These are phyloP conservation scores for Boeremia exigua DNA, from an alignment of 2,329 filamentous ascomycete genomes.

Conservation along the genomic window DNA sequence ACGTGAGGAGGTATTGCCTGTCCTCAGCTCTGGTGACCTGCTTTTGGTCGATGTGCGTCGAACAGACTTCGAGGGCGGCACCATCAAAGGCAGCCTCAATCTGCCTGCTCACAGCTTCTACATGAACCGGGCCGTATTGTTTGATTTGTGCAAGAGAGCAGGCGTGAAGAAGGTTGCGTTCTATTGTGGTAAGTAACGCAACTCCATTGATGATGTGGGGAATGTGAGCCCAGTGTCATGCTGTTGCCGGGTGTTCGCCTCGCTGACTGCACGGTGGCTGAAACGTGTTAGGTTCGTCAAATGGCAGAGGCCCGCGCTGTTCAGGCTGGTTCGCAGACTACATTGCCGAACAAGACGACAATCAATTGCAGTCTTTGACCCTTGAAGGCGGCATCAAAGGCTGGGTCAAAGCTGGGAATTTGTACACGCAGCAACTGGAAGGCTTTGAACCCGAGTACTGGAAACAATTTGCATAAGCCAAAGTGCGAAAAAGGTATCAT, in stretches of 20 bases:
- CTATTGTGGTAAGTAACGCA: slow-evolving; percentile 50
- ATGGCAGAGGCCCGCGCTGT: slow-evolving; percentile 44
- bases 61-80: slow-evolving; percentile 56
- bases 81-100: slow-evolving; percentile 54
- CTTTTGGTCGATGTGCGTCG: slow-evolving; percentile 55
- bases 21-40: slow-evolving; percentile 45
- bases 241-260: neutral
- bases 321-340: slow-evolving; percentile 48
- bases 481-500: neutral
- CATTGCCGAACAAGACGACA: slow-evolving; percentile 42
- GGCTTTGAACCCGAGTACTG: slow-evolving; percentile 51
- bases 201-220: slow-evolving; percentile 4
- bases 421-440: slow-evolving; percentile 49
- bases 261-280: slow-evolving; percentile 19
- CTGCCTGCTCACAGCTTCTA: slow-evolving; percentile 57
- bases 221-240: slow-evolving; percentile 24
- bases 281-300: slow-evolving; percentile 38
- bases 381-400: slow-evolving; percentile 54
- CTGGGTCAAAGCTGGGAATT: slow-evolving; percentile 51
- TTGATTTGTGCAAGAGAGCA: slow-evolving; percentile 52
- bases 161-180: slow-evolving; percentile 56
- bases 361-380: slow-evolving; percentile 50
- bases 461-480: slow-evolving; percentile 43
- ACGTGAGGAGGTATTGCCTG: slow-evolving; percentile 44
- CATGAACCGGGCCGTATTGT: slow-evolving; percentile 53